Percentiles rank a stretch among this genome's conserved stretches.
phyloP scores from a whole-genome alignment of 768 basidiomycete genomes.

The Termitomyces sp. region DNA sequence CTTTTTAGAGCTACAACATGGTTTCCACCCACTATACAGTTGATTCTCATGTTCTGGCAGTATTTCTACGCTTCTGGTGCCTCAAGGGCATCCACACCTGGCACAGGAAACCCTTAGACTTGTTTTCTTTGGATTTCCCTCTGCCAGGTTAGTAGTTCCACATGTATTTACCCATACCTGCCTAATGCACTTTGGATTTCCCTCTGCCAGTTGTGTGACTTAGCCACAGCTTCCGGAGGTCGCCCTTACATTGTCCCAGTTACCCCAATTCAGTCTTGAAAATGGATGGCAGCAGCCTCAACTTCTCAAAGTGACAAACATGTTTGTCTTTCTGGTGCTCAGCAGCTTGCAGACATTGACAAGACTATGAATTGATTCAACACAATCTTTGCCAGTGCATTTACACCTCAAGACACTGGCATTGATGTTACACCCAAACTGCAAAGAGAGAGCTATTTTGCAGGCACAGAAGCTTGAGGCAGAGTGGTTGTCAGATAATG shows the following conservation, averaged over 20 bases:
- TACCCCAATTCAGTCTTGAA: not conserved
- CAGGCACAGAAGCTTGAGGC: slow-evolving; percentile 1
- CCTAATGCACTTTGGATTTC: no score
- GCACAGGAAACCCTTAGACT: no score
- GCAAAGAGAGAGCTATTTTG: not conserved
- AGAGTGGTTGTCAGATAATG: slow-evolving; percentile 3
- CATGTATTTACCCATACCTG: no score
- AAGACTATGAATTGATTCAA: not conserved
- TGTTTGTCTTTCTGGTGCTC: not conserved
- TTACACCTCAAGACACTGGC: not conserved
- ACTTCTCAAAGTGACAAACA: not conserved
- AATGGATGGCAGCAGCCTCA: not conserved
- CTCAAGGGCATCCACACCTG: no score
- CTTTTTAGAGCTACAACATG: not conserved
- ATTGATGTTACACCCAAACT: not conserved
- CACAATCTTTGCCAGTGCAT: not conserved
- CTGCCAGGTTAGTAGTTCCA: no score
- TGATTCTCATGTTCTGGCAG: no score
- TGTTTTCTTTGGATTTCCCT: no score
- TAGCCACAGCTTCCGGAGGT: no score
- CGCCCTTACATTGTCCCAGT: no score
- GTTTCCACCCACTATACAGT: no score
- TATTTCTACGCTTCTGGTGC: no score
- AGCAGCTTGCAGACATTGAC: not conserved
- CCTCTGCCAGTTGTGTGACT: no score